phyloP scores from a whole-genome alignment of 768 basidiomycete species.

The Ephemerocybe angulata region DNA sequence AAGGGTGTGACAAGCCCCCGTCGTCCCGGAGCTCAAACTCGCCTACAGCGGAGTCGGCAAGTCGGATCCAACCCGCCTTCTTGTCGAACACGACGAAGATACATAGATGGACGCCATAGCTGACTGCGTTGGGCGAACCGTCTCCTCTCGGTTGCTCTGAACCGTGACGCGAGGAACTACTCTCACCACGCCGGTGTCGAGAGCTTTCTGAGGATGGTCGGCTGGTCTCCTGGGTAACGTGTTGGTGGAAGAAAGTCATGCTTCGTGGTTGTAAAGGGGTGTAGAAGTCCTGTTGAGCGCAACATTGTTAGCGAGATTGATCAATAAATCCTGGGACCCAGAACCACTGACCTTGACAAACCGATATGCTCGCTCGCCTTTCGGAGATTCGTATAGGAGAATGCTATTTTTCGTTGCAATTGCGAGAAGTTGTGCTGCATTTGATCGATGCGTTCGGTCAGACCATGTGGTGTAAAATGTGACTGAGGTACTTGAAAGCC shows the following conservation, averaged over 20 bases:
- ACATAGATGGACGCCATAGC: slow-evolving; percentile 68
- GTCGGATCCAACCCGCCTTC: slow-evolving; percentile 79
- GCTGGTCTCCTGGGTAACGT: slow-evolving; percentile 45
- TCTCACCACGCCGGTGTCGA: slow-evolving; percentile 42
- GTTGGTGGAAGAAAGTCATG: slow-evolving; percentile 68
- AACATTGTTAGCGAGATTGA: not conserved
- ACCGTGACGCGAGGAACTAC: too few species aligned
- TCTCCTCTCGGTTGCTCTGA: slow-evolving; percentile 30
- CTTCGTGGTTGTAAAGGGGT: slow-evolving; percentile 66
- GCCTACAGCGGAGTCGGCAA: slow-evolving; percentile 76
- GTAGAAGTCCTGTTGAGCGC: slow-evolving; percentile 70
- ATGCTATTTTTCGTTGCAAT: slow-evolving; percentile 73
- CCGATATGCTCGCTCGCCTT: slow-evolving; percentile 77
- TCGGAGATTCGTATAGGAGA: slow-evolving; percentile 75
- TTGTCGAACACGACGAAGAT: slow-evolving; percentile 87
- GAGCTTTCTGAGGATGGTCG: slow-evolving; percentile 41
- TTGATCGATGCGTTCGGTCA: slow-evolving; percentile 46
- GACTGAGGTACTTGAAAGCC: slow-evolving; percentile 55
- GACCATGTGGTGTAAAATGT: slow-evolving; percentile 67
- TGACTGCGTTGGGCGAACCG: slow-evolving; percentile 26
- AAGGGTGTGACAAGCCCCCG: slow-evolving; percentile 24
- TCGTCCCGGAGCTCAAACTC: slow-evolving; percentile 66
- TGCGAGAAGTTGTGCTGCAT: slow-evolving; percentile 58
- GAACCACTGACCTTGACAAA: slow-evolving; percentile 63
- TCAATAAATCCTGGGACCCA: not conserved